phyloP scores from a whole-genome alignment of 1,284 basidiomycete genomes.

The Sporisorium iseilematis-ciliati region DNA sequence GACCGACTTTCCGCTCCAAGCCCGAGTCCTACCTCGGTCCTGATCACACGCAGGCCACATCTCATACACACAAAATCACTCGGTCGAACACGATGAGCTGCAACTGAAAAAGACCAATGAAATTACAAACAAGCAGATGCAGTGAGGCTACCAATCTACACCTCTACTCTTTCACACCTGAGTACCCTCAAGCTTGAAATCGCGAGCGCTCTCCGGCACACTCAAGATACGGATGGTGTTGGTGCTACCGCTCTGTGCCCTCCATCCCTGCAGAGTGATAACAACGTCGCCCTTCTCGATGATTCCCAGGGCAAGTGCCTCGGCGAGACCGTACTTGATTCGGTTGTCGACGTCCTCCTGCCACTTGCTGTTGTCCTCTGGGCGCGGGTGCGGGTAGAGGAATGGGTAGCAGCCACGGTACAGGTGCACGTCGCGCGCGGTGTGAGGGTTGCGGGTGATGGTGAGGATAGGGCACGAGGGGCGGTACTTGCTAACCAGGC shows the following conservation, averaged over 20 bases:
- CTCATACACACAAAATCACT: neutral
- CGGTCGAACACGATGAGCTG: conserved; percentile 12
- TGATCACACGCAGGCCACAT: neutral
- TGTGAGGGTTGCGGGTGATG: conserved; percentile 97
- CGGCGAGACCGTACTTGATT: conserved; percentile 82
- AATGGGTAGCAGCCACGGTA: conserved; percentile 98
- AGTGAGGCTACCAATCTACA: neutral
- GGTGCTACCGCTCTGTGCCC: conserved; percentile 92
- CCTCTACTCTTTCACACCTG: conserved; percentile 6
- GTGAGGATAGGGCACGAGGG: conserved; percentile 87
- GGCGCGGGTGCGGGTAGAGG: conserved; percentile 93
- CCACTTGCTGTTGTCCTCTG: conserved; percentile 87
- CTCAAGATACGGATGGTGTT: conserved; percentile 69
- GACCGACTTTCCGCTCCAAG: neutral
- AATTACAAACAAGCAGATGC: conserved; percentile 31
- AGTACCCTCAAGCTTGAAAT: conserved; percentile 66
- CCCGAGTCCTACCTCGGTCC: neutral
- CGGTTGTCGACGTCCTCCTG: conserved; percentile 86
- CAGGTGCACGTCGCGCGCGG: conserved; percentile 94
- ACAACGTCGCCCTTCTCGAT: conserved; percentile 90
- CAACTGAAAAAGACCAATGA: conserved; percentile 15
- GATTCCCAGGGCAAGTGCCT: conserved; percentile 87
- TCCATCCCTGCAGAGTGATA: conserved; percentile 98
- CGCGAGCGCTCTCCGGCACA: conserved; percentile 61
- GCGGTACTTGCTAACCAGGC: conserved; percentile 96